Conservation (phyloP, 768 basidiomycete species). For the Daedalea quercina region DNA sequence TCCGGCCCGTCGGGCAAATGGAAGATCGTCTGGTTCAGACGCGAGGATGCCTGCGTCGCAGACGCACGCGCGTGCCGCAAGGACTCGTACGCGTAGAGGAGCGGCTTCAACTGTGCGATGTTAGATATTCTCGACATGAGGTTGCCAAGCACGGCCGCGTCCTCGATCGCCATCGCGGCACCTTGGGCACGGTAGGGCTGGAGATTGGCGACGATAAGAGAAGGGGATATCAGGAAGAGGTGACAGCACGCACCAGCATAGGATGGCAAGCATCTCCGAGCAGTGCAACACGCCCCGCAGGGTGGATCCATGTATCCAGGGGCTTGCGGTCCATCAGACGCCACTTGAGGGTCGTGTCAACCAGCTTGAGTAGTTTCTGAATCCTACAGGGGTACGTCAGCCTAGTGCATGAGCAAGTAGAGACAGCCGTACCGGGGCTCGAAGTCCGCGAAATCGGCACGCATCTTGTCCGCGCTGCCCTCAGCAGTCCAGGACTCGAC, state of each 20-base stretch:
- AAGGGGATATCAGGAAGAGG: background rate
- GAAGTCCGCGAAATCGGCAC: conserved; percentile 33
- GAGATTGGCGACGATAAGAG: background rate
- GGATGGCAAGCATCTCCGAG: conserved; percentile 38
- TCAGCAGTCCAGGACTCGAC: conserved; percentile 36
- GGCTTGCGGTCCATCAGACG: conserved; percentile 35
- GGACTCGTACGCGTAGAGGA: conserved; percentile 45
- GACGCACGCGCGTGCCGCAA: conserved; percentile 45
- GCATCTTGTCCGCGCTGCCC: conserved; percentile 37
- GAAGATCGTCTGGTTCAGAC: conserved; percentile 46
- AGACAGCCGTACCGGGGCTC: conserved; percentile 29
- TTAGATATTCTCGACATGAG: conserved; percentile 42
- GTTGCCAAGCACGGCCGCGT: conserved; percentile 39
- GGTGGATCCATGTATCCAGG: conserved; percentile 34
- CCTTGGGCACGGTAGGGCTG: conserved; percentile 38
- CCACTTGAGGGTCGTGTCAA: conserved; percentile 34
- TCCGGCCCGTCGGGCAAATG: conserved; percentile 49
- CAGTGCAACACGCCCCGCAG: conserved; percentile 25
- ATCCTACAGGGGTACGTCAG: conserved; percentile 16
- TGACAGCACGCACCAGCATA: conserved; percentile 29
- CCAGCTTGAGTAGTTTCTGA: conserved; percentile 28
- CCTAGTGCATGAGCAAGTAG: background rate
- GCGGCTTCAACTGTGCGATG: conserved; percentile 33
- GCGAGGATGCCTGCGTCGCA: conserved; percentile 40
- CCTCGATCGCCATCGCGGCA: conserved; percentile 43